Base-by-base conservation (phyloP, 495 filamentous ascomycete species). In the Tuber magnatum region DNA sequence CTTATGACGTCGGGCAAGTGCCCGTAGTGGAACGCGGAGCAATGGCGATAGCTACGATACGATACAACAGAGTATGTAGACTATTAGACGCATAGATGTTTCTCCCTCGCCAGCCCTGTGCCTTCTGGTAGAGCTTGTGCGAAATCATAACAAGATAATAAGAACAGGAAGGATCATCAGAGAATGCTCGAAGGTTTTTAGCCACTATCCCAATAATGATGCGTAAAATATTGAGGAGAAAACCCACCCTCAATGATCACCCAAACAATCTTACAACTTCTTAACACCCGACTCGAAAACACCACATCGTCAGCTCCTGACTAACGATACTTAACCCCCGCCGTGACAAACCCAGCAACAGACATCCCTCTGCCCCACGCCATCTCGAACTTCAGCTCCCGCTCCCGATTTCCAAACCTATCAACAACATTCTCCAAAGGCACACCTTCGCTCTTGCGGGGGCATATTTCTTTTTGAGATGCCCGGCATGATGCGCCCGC, bases 381-480 rank as follows among this genome's bases (percentile, higher is more conserved):
- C 69, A 40, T 44, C 38, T 41, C 71, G 39, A 56, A 28, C 35
- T 42, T 78, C 6, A 78, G 32, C 32, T 70, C 72, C 44, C 72
- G 41, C 44, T 72, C 78, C 72, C 77, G 71, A 9, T 79, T 79
- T 12, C 77, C 77, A 56, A 79, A 79, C 14, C 69, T 48, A 75
- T 79, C 77, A 3, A 71, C 72, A 10, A 72, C 77, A 44, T 46
- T 18, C 40, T 79, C 77, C 39, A 78, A 22, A 7, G 72, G 72
- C n/a, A 78, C 77, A 12, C 77, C 75, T 43, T 78, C 77, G 0
- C 39, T 72, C 69, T 72, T 72, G 72, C 0, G 39, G 69, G 8
- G 70, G 24, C 12, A 46, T 79, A 0, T 43, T 7, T 24, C 68
- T 41, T 6, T 16, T 10, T 12, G 32, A n/a, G 20, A n/a, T 28